A percentile compares a stretch with the other conserved stretches of the same genome.
phyloP scores from a whole-genome alignment of 306 rosid species.

The Parietaria judaica region DNA sequence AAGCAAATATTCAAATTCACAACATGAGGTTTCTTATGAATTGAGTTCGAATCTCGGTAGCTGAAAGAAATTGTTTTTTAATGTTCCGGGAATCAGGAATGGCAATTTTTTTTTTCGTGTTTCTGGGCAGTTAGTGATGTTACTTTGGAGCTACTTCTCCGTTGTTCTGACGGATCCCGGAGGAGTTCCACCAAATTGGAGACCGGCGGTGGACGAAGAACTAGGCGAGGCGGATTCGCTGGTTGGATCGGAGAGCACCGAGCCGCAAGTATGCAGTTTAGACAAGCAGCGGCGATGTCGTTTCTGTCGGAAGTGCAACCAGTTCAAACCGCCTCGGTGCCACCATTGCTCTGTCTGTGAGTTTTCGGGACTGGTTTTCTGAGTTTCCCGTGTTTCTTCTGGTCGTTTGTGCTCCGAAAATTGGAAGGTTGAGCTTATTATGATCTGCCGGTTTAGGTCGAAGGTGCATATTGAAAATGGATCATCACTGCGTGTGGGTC shows the following conservation, averaged over 20 bases:
- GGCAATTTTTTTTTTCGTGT: not conserved
- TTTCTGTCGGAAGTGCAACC: conserved; percentile 71
- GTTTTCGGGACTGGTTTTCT: conserved; percentile 19
- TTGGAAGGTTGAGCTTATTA: conserved; percentile 8
- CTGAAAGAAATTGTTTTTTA: no score
- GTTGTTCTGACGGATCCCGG: conserved; percentile 68
- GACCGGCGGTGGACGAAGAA: conserved; percentile 48
- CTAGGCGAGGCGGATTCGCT: conserved; percentile 37
- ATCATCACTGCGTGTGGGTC: conserved; percentile 83
- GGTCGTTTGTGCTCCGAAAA: not conserved
- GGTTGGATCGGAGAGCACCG: conserved; percentile 29
- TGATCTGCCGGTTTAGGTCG: conserved; percentile 40
- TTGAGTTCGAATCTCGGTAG: no score
- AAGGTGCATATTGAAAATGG: conserved; percentile 75
- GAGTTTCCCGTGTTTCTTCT: conserved; percentile 2
- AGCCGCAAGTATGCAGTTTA: conserved; percentile 23
- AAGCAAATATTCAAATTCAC: no score
- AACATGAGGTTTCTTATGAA: no score
- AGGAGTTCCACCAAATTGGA: conserved; percentile 57
- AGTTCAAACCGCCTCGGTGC: conserved; percentile 67
- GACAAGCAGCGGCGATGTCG: conserved; percentile 35
- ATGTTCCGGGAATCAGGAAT: not conserved
- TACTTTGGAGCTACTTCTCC: conserved; percentile 71
- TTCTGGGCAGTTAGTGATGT: conserved; percentile 65
- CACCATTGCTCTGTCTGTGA: conserved; percentile 84